A percentile compares a stretch with the other conserved stretches of the same genome.
Conservation (phyloP, 192 early-diverging fungal genomes). For the Jimgerdemannia flammicorona region DNA sequence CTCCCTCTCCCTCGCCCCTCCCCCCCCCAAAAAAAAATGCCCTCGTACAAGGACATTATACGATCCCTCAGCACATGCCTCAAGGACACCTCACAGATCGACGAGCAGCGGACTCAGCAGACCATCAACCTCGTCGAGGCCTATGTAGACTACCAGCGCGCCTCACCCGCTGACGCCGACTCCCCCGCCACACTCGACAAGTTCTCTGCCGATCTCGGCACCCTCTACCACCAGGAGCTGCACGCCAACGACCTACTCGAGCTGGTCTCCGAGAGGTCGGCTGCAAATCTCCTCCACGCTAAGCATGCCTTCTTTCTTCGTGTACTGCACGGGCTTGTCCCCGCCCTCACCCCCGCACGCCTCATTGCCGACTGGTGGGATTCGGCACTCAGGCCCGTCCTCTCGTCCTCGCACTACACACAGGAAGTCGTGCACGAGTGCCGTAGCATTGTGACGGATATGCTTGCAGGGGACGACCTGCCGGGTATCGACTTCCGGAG, state of each 20-base stretch:
- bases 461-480: slow-evolving; percentile 19
- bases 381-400: slow-evolving; percentile 16
- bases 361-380: slow-evolving; percentile 30
- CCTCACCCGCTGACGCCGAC: background rate
- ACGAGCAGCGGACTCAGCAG: background rate
- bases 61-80: background rate
- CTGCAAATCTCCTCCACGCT: slow-evolving; percentile 7
- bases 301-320: slow-evolving; percentile 24
- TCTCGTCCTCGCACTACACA: slow-evolving; percentile 19
- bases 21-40: background rate
- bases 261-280: slow-evolving; percentile 15
- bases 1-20: too few relatives aligned
- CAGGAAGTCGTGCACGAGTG: slow-evolving; percentile 22
- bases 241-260: slow-evolving; percentile 1
- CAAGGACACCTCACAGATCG: background rate
- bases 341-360: slow-evolving; percentile 13
- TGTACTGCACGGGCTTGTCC: slow-evolving; percentile 15
- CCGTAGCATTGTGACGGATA: slow-evolving; percentile 18
- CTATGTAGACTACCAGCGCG: slow-evolving; percentile 30
- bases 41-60: background rate
- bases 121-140: slow-evolving; percentile 23
- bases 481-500: slow-evolving; percentile 7
- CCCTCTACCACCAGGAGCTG: slow-evolving; percentile 8
- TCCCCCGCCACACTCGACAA: slow-evolving; percentile 16
- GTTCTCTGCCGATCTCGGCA: slow-evolving; percentile 18